Evolutionary conservation across 148 eudicot genomes (phyloP), one percentile per base, ranked within the genome.

Genomic region (Rhododendron simsii): DNA sequence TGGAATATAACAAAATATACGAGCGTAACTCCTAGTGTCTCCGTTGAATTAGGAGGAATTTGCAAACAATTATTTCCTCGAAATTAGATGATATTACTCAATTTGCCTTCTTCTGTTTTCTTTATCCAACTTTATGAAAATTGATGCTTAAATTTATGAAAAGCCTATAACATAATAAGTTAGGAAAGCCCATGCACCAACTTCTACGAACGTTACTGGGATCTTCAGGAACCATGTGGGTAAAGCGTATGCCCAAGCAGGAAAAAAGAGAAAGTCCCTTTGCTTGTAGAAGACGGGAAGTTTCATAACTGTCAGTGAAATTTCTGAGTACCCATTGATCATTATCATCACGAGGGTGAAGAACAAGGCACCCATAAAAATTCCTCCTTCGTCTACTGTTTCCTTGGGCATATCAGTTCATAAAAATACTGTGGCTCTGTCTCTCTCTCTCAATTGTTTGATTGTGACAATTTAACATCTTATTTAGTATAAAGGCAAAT

Each of bases 201-300:
- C 86, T 87, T 92, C 94, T 78, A 90, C 87, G 50, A 91, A 10
- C 20, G 92, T 69, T 41, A 92, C 89, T 10, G 93, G 94, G 77
- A 92, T 61, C 78, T 89, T 90, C 45, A 92, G 90, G 73, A 92
- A 45, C 89, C 89, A 91, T 23, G 88, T 41, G 8, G 93, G 93
- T 57, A 92, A 74, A 84, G 91, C 14, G 79, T 87, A 92, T 44
- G 92, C 93, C 93, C 91, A 92, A 30, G 93, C 89, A 51, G 94
- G 94, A 63, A 84, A 92, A 57, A 92, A 91, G 33, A 87, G 90
- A 85, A 91, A 82, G 82, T 92, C 93, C 84, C 94, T 89, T 79
- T 92, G 94, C 84, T 92, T 92, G 84, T 86, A 92, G 84, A 92
- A 91, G 81, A 90, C 91, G 5, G 94, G 94, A 50, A 91, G 93